Evolutionary conservation across 768 basidiomycete species (phyloP).

Genomic region (Calocera viscosa): DNA sequence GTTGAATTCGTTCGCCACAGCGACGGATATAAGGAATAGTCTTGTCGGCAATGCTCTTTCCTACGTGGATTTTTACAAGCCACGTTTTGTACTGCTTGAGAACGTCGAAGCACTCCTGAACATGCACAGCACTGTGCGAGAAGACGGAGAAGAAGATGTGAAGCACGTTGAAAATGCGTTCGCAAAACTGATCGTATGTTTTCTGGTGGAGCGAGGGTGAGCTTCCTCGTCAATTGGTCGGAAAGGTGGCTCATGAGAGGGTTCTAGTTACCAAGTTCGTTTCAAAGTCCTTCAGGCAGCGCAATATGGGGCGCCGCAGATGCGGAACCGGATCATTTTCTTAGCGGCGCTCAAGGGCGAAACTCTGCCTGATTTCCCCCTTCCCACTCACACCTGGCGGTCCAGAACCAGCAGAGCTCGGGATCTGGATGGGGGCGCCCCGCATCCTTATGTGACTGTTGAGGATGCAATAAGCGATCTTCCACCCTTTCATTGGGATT

Average conservation of each 20-base stretch:
- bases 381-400: conserved; percentile 40
- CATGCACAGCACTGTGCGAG: not conserved
- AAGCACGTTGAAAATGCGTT: conserved; percentile 50
- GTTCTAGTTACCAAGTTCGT: conserved; percentile 35
- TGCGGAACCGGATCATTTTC: conserved; percentile 42
- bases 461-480: conserved; percentile 66
- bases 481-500: conserved; percentile 46
- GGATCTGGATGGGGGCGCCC: conserved; percentile 25
- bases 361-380: conserved; percentile 40
- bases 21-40: conserved; percentile 36
- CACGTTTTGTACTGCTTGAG: conserved; percentile 37
- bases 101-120: conserved; percentile 35
- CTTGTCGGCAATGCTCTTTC: conserved; percentile 44
- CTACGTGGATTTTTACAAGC: conserved; percentile 37
- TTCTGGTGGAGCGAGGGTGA: conserved; percentile 55
- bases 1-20: conserved; percentile 58
- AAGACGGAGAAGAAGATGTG: conserved; percentile 43
- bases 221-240: conserved; percentile 11
- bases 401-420: conserved; percentile 28
- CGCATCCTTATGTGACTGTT: conserved; percentile 46
- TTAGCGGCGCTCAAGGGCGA: conserved; percentile 35
- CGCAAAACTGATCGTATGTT: conserved; percentile 52
- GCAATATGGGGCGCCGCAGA: conserved; percentile 47
- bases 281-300: conserved; percentile 42
- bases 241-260: not conserved